Percentiles rank a stretch among this genome's conserved stretches.
phyloP scores from a whole-genome alignment of 768 basidiomycete species.

The Russula vinacea region DNA sequence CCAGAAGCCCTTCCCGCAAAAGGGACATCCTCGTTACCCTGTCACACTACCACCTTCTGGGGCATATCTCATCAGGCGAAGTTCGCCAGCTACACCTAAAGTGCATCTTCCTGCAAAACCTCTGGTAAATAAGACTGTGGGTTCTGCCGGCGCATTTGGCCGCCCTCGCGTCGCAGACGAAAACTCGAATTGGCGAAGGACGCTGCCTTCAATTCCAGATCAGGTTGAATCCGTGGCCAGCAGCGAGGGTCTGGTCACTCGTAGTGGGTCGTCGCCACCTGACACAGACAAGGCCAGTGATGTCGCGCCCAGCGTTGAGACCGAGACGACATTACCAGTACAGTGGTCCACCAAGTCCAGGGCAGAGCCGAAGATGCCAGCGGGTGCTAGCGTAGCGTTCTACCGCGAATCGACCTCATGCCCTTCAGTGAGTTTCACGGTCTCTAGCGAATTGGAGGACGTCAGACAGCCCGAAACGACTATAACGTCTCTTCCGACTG shows the following conservation, averaged over 20 bases:
- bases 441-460: constrained; percentile 70
- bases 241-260: constrained; percentile 46
- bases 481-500: constrained; percentile 5
- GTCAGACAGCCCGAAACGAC: constrained; percentile 11
- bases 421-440: constrained; percentile 66
- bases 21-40: constrained; percentile 38
- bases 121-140: constrained; percentile 11
- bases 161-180: constrained; percentile 40
- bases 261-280: constrained; percentile 67
- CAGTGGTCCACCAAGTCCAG: constrained; percentile 41
- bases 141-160: constrained; percentile 31
- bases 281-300: constrained; percentile 40
- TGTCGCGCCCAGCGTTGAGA: constrained; percentile 37
- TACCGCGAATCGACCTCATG: constrained; percentile 59
- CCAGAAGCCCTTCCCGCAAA: constrained; percentile 40
- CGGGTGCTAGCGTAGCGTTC: constrained; percentile 68
- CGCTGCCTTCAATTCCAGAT: constrained; percentile 29
- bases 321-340: constrained; percentile 36
- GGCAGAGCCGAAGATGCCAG: constrained; percentile 68
- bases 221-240: constrained; percentile 29
- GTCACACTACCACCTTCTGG: constrained; percentile 40
- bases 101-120: constrained; percentile 43
- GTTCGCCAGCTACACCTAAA: constrained; percentile 33
- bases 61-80: constrained; percentile 15
- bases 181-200: constrained; percentile 43